Evolutionary conservation across 2,329 filamentous ascomycete genomes (phyloP).

Genomic region (Hymenoscyphus fraxineus): DNA sequence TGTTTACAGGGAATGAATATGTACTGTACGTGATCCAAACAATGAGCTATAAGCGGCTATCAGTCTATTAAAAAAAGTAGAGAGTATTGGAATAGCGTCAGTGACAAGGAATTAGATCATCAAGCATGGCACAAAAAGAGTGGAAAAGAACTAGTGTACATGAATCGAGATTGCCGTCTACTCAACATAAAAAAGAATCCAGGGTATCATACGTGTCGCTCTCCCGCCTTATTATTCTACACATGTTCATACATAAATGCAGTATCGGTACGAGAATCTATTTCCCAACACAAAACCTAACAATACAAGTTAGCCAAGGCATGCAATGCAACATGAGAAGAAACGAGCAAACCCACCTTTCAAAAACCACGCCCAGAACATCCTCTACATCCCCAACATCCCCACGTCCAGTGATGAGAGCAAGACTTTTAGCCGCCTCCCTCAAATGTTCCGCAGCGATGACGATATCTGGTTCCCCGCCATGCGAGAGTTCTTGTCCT

Average conservation of each 20-base stretch:
- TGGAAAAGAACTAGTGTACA: background rate
- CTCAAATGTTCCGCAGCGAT: slow-evolving; percentile 86
- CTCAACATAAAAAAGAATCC: background rate
- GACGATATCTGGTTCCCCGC: slow-evolving; percentile 71
- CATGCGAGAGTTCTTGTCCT: slow-evolving; percentile 11
- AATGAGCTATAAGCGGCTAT: no score
- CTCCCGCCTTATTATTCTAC: background rate
- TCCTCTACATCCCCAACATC: slow-evolving; percentile 90
- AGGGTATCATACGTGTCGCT: background rate
- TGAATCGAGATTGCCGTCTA: background rate
- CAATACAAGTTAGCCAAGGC: background rate
- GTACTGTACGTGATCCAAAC: no score
- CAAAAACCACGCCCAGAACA: slow-evolving; percentile 92
- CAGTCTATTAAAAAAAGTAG: no score
- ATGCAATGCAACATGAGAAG: background rate
- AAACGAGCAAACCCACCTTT: slow-evolving; percentile 60
- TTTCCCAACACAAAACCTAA: slow-evolving; percentile 34
- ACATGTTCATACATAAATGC: background rate
- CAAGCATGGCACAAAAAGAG: background rate
- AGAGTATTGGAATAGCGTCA: no score
- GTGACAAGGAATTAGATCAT: no score
- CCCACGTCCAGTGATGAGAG: slow-evolving; percentile 81
- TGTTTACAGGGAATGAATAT: no score
- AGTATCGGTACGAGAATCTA: slow-evolving; percentile 9
- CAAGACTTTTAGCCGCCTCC: slow-evolving; percentile 73